phyloP scores from a whole-genome alignment of 305 asterid genomes.

The Striga hermonthica region DNA sequence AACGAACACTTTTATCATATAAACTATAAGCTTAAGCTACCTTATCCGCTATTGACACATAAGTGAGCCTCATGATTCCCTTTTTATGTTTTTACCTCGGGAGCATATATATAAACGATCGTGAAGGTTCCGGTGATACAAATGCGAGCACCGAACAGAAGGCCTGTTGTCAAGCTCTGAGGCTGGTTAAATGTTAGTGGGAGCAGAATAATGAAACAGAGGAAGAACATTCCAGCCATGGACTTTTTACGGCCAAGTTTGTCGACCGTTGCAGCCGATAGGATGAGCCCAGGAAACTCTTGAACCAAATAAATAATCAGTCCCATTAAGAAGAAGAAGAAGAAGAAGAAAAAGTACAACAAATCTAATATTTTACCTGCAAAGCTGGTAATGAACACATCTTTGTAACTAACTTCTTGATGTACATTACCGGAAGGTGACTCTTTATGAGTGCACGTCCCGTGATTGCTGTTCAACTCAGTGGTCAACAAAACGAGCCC shows the following conservation, averaged over 20 bases:
- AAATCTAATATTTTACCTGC: slow-evolving; percentile 48
- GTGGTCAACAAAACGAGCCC: slow-evolving; percentile 74
- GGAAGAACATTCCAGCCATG: slow-evolving; percentile 54
- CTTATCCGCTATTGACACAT: too few relatives aligned
- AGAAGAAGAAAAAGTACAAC: not conserved
- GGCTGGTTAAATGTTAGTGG: slow-evolving; percentile 49
- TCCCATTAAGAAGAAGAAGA: not conserved
- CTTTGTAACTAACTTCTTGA: slow-evolving; percentile 50
- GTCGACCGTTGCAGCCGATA: slow-evolving; percentile 62
- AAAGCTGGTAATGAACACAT: slow-evolving; percentile 62
- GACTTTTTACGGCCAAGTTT: slow-evolving; percentile 55
- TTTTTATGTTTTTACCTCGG: slow-evolving; percentile 43
- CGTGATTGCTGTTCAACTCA: slow-evolving; percentile 48
- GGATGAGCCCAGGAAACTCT: slow-evolving; percentile 57
- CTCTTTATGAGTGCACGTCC: slow-evolving; percentile 36
- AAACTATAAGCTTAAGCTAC: too few relatives aligned
- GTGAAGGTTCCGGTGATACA: slow-evolving; percentile 56
- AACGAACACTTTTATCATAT: too few relatives aligned
- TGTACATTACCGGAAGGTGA: slow-evolving; percentile 32
- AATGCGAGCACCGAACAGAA: slow-evolving; percentile 57
- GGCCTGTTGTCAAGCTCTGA: slow-evolving; percentile 48
- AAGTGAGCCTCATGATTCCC: too few relatives aligned
- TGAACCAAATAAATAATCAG: slow-evolving; percentile 31
- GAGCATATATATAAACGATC: slow-evolving; percentile 57
- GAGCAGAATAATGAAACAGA: slow-evolving; percentile 50